A percentile compares a stretch with the other conserved stretches of the same genome.
These are phyloP conservation scores for Limonomyces culmigenus DNA, from an alignment of 1,284 basidiomycete genomes.

Conservation along the genomic window DNA sequence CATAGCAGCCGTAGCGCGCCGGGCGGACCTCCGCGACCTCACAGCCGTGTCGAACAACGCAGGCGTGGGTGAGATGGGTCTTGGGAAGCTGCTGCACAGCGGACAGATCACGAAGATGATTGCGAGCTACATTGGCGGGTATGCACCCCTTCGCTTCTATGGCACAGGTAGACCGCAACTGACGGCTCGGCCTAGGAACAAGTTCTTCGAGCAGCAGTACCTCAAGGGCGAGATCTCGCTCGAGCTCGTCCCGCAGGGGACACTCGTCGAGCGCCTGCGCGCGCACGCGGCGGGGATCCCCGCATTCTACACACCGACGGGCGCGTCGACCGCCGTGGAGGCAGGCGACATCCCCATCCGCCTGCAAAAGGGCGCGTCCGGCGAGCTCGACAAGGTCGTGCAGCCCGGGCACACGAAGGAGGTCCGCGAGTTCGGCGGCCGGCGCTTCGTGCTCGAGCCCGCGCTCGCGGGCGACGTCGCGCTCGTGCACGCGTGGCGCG, in stretches of 20 bases:
- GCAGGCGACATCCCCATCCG: constrained; percentile 60
- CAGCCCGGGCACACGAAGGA: constrained; percentile 59
- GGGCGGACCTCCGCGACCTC: constrained; percentile 55
- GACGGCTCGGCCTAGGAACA: constrained; percentile 34
- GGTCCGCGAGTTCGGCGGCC: constrained; percentile 63
- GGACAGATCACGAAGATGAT: constrained; percentile 76
- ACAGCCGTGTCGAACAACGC: constrained; percentile 69
- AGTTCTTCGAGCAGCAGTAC: constrained; percentile 63
- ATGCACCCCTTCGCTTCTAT: constrained; percentile 11
- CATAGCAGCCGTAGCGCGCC: constrained; percentile 61
- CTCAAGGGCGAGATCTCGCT: constrained; percentile 69
- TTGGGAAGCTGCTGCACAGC: constrained; percentile 45
- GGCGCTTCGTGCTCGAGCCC: constrained; percentile 77
- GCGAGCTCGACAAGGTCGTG: not conserved
- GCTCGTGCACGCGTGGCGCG: constrained; percentile 90
- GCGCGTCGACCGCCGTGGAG: constrained; percentile 80
- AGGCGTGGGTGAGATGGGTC: not conserved
- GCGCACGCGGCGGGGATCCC: constrained; percentile 92
- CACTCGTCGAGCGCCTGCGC: constrained; percentile 80
- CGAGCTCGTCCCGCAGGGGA: constrained; percentile 84
- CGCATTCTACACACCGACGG: constrained; percentile 91
- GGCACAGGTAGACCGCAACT: constrained; percentile 2
- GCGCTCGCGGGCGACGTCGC: constrained; percentile 80
- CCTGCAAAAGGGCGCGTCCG: constrained; percentile 34
- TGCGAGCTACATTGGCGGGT: constrained; percentile 80